These are phyloP conservation scores for Claviceps sp. DNA, from an alignment of 2,329 filamentous ascomycete genomes.

Conservation along the genomic window DNA sequence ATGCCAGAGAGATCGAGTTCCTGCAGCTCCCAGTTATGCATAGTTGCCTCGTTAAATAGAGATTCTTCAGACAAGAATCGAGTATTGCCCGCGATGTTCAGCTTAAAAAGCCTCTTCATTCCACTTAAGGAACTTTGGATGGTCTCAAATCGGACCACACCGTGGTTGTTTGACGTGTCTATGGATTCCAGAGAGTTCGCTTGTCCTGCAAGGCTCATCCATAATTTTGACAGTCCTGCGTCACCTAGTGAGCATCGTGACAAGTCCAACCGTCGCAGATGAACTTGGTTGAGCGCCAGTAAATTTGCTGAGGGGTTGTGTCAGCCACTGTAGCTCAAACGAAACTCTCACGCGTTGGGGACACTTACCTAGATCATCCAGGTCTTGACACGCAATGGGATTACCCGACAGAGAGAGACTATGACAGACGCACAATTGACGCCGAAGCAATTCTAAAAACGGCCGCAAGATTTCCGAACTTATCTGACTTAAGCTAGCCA, in stretches of 20 bases:
- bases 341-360: too few species aligned
- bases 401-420: slow-evolving; percentile 39
- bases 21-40: slow-evolving; percentile 33
- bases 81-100: slow-evolving; percentile 38
- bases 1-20: slow-evolving; percentile 42
- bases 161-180: slow-evolving; percentile 39
- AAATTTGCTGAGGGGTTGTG: slow-evolving; percentile 15
- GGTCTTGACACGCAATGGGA: slow-evolving; percentile 29
- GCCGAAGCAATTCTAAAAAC: slow-evolving; percentile 35
- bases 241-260: slow-evolving; percentile 39
- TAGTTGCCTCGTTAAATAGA: slow-evolving; percentile 31
- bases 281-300: slow-evolving; percentile 20
- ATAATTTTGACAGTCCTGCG: slow-evolving; percentile 31
- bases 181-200: slow-evolving; percentile 31
- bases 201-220: slow-evolving; percentile 32
- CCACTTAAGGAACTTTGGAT: slow-evolving; percentile 30
- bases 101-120: slow-evolving; percentile 28
- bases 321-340: neutral
- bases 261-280: slow-evolving; percentile 35
- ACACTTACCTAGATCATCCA: slow-evolving; percentile 33
- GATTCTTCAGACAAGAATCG: slow-evolving; percentile 30
- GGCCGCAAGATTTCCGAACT: slow-evolving; percentile 32
- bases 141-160: slow-evolving; percentile 34
- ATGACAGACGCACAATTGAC: slow-evolving; percentile 33
- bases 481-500: slow-evolving; percentile 10